phyloP scores from a whole-genome alignment of 805 yeast genomes.

The Ogataea dorogensis region DNA sequence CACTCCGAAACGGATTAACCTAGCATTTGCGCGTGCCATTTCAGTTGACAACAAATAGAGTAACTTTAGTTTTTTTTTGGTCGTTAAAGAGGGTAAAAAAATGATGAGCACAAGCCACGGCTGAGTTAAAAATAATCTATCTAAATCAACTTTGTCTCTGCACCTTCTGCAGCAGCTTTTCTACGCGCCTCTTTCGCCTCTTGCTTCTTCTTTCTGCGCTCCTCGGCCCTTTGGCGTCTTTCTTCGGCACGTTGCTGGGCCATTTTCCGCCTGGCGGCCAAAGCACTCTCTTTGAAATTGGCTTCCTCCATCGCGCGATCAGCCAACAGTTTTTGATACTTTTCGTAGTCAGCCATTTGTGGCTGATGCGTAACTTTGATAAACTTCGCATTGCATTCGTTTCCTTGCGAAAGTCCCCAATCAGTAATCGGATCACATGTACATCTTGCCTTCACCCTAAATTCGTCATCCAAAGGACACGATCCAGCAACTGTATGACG shows the following conservation, averaged over 20 bases:
- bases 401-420: constrained; percentile 53
- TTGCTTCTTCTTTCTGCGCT: constrained; percentile 21
- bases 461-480: constrained; percentile 68
- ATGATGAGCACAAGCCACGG: constrained; percentile 1
- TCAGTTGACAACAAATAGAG: constrained; percentile 7
- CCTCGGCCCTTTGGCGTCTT: constrained; percentile 25
- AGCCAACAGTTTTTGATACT: constrained; percentile 18
- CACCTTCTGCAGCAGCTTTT: background rate
- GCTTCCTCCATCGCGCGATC: constrained; percentile 15
- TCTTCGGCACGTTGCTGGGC: constrained; percentile 25
- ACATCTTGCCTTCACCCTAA: constrained; percentile 60
- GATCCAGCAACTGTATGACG: constrained; percentile 75
- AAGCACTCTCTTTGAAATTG: constrained; percentile 6
- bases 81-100: constrained; percentile 7
- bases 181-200: constrained; percentile 12
- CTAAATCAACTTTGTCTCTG: background rate
- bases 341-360: constrained; percentile 24
- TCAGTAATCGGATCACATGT: constrained; percentile 68
- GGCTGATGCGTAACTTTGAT: constrained; percentile 24
- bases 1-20: constrained; percentile 46
- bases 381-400: constrained; percentile 30
- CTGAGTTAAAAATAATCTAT: background rate
- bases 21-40: constrained; percentile 48
- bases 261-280: constrained; percentile 15
- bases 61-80: constrained; percentile 2